phyloP scores from a whole-genome alignment of 176 grass and related monocot species.

The Melocanna baccifera region DNA sequence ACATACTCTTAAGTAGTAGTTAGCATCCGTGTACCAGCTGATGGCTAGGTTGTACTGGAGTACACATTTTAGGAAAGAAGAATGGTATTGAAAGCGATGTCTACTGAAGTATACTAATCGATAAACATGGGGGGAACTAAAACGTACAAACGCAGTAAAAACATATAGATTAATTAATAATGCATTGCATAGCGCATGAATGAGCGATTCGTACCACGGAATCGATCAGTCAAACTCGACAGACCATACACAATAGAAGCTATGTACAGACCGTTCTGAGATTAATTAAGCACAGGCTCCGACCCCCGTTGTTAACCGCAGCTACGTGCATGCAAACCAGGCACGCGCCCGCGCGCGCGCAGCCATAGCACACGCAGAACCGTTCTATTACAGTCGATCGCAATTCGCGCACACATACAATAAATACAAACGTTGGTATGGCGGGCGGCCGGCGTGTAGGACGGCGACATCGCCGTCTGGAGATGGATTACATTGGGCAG shows the following conservation, averaged over 20 bases:
- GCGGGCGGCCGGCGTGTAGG: neutral
- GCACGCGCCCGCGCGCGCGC: neutral
- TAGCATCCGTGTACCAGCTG: neutral
- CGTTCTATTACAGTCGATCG: neutral
- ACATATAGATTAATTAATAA: neutral
- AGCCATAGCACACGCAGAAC: neutral
- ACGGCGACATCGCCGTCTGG: neutral
- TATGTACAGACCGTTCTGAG: neutral
- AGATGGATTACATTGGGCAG: neutral
- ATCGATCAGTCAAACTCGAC: neutral
- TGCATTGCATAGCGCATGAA: neutral
- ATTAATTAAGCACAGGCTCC: neutral
- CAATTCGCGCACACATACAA: conserved; percentile 6
- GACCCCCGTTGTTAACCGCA: neutral
- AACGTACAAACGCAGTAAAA: neutral
- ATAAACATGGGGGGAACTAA: neutral
- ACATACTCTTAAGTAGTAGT: neutral
- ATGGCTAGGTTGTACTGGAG: neutral
- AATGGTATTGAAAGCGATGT: neutral
- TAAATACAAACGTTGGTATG: neutral
- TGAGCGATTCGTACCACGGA: conserved; percentile 2
- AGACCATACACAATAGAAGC: neutral
- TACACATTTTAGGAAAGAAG: neutral
- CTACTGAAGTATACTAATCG: neutral
- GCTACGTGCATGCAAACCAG: conserved; percentile 6